Conservation (phyloP, 306 rosid genomes). For the Carpinus viminea region DNA sequence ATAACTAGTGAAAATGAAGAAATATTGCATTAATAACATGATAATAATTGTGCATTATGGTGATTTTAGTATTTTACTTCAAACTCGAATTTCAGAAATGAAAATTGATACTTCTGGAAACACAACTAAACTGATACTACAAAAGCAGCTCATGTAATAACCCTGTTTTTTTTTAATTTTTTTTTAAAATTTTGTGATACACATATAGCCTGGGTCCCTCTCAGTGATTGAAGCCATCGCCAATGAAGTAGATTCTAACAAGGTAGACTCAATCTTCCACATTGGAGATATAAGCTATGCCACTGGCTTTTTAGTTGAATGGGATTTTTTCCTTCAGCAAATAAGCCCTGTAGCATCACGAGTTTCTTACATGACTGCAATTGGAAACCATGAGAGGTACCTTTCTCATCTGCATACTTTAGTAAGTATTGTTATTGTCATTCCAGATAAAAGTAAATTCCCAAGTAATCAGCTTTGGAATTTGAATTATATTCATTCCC, state of each 20-base stretch:
- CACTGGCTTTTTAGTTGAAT: slow-evolving; percentile 82
- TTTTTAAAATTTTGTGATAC: slow-evolving; percentile 4
- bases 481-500: background rate
- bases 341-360: slow-evolving; percentile 68
- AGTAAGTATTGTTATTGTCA: background rate
- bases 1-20: no score
- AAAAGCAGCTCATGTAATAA: no score
- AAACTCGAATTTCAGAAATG: no score
- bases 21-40: no score
- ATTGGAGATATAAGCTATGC: slow-evolving; percentile 97
- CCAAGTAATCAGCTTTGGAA: background rate
- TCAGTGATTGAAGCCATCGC: slow-evolving; percentile 62
- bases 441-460: background rate
- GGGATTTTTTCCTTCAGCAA: slow-evolving; percentile 77
- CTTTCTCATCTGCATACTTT: background rate
- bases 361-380: slow-evolving; percentile 84
- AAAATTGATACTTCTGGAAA: no score
- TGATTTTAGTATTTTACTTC: no score
- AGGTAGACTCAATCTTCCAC: slow-evolving; percentile 67
- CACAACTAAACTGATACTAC: no score
- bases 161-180: background rate
- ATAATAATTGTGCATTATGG: no score
- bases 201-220: slow-evolving; percentile 66
- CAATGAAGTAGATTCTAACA: slow-evolving; percentile 46
- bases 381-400: slow-evolving; percentile 94